Conservation (phyloP, 2,329 filamentous ascomycete species). For the Calonectria hongkongensis region DNA sequence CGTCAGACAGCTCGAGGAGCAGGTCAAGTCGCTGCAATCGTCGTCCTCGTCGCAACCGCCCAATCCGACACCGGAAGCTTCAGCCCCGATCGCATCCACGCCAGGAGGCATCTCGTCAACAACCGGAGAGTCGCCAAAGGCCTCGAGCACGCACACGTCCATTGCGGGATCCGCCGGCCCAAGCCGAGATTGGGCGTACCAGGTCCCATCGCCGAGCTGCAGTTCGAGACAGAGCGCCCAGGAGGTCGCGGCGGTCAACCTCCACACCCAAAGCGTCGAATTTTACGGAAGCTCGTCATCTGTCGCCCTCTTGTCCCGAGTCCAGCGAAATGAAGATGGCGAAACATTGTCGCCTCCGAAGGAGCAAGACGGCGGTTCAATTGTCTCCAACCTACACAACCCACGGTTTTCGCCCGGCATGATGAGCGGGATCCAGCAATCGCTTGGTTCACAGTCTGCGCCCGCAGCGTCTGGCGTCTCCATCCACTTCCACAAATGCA, state of each 20-base stretch:
- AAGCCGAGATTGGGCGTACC: conserved; percentile 27
- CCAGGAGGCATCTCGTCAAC: conserved; percentile 26
- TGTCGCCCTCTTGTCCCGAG: conserved; percentile 64
- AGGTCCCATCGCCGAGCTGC: conserved; percentile 29
- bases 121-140: conserved; percentile 25
- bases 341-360: conserved; percentile 25
- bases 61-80: neutral
- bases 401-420: conserved; percentile 62
- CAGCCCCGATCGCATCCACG: neutral
- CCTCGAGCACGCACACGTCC: conserved; percentile 46
- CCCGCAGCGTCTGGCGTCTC: conserved; percentile 38
- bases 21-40: conserved; percentile 48
- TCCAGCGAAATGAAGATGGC: conserved; percentile 56
- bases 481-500: conserved; percentile 64
- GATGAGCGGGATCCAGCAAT: conserved; percentile 29
- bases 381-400: conserved; percentile 68
- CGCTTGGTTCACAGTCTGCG: conserved; percentile 21
- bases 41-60: conserved; percentile 31
- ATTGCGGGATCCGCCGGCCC: conserved; percentile 10
- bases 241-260: conserved; percentile 66
- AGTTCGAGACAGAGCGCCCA: conserved; percentile 51
- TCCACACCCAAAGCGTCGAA: conserved; percentile 66
- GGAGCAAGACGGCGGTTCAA: conserved; percentile 56
- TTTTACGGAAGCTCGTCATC: conserved; percentile 68
- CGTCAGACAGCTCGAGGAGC: conserved; percentile 50